Evolutionary conservation across 2,329 filamentous ascomycete species (phyloP), one percentile per base, ranked within the genome.

Genomic region (Phoma sp.): DNA sequence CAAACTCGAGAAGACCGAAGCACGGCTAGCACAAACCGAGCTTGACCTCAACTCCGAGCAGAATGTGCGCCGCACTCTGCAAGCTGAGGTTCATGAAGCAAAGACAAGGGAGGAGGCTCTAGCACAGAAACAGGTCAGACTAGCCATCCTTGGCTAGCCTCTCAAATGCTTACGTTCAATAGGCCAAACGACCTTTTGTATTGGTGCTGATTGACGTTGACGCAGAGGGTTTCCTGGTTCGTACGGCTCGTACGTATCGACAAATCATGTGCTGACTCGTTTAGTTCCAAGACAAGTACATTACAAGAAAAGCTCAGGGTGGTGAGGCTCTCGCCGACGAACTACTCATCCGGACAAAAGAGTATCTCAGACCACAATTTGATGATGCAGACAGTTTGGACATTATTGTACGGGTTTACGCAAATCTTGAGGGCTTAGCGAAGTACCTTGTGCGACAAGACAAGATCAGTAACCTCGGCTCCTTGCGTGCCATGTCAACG

Each of bases 31-130:
- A 47, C 71, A 74, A 38, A 72, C 69, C 22, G 69, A 72, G 59
- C 66, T 75, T 18, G 72, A 75, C 42, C 69, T 75, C 39, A 64
- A 67, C 38, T 73, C 71, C 2, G 72, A 75, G 48, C 72, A 75
- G 37, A 75, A 72, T 59, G 72, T 75, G 24, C 64, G 72, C 22
- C 61, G 72, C 33, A 73, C 70, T 10, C 43, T 75, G 29, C 72
- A 75, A 38, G 59, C 70, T 14, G 72, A 74, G 44, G 64, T 69
- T 13, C 62, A 65, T 4, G 72, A 74, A 36, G 61, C 65, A 27
- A 52, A 52, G 37, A 41, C 48, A 46, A 65, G 63, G 47, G 69
- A 73, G 54, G 65, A 61, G 35, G 65, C 66, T 14, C 50, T 73
- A 38, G 64, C 62, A 46, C 65, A 68, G 48, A 67, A 62, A 44